Evolutionary conservation across 1,284 basidiomycete species (phyloP).

Genomic region (Phylloporus sp.): DNA sequence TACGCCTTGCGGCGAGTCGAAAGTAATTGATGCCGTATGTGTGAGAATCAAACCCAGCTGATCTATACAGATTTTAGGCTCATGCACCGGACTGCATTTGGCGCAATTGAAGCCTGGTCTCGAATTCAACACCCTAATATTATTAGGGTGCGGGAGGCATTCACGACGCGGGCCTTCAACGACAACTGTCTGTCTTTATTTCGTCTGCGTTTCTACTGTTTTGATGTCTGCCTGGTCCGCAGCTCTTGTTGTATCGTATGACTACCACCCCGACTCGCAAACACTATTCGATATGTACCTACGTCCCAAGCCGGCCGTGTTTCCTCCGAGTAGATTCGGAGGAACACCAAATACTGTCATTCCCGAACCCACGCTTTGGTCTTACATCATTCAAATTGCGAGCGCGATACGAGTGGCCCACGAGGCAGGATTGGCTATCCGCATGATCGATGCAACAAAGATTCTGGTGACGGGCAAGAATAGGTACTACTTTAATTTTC

Average conservation of each 20-base stretch:
- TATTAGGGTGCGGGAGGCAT: slow-evolving; percentile 88
- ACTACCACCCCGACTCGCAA: slow-evolving; percentile 86
- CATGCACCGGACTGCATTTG: slow-evolving; percentile 82
- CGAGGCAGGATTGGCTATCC: slow-evolving; percentile 79
- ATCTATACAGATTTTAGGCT: slow-evolving; percentile 76
- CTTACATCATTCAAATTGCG: slow-evolving; percentile 90
- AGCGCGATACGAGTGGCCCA: slow-evolving; percentile 89
- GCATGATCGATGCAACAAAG: slow-evolving; percentile 88
- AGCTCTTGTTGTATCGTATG: slow-evolving; percentile 94
- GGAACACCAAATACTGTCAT: slow-evolving; percentile 43
- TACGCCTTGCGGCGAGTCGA: slow-evolving; percentile 87
- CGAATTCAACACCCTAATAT: slow-evolving; percentile 88
- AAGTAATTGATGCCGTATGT: slow-evolving; percentile 55
- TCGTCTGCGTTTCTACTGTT: slow-evolving; percentile 6
- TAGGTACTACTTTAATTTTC: slow-evolving; percentile 49
- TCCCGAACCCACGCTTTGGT: slow-evolving; percentile 91
- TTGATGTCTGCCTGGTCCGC: slow-evolving; percentile 11
- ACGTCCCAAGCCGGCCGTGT: slow-evolving; percentile 51
- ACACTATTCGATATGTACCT: slow-evolving; percentile 80
- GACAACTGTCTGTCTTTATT: slow-evolving; percentile 76
- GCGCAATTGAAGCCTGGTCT: slow-evolving; percentile 87
- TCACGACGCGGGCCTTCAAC: slow-evolving; percentile 92
- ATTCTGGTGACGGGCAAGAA: slow-evolving; percentile 91
- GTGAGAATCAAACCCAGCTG: neutral
- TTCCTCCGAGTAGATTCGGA: slow-evolving; percentile 50